Percentiles rank a stretch among this genome's conserved stretches.
These are phyloP conservation scores for Malassezia globosa DNA, from an alignment of 1,284 basidiomycete species.

Conservation along the genomic window DNA sequence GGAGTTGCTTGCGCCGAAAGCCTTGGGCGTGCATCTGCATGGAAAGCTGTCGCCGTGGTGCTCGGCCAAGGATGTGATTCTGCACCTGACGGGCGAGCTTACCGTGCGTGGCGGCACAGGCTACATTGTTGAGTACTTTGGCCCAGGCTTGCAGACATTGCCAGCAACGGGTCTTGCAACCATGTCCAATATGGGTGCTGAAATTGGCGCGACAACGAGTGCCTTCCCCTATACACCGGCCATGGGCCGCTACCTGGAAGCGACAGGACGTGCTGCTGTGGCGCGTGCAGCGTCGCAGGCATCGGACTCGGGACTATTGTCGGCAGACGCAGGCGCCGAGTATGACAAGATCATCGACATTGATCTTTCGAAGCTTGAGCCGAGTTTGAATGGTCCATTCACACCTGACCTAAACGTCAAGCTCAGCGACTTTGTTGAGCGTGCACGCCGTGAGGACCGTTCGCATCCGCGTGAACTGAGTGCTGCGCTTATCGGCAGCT, in stretches of 20 bases:
- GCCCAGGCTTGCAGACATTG: slow-evolving; percentile 77
- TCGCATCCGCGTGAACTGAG: slow-evolving; percentile 69
- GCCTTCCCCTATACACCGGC: slow-evolving; percentile 82
- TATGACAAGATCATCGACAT: slow-evolving; percentile 94
- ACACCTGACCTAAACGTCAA: slow-evolving; percentile 94
- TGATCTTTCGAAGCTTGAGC: slow-evolving; percentile 83
- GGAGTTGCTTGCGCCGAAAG: slow-evolving; percentile 88
- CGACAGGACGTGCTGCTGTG: slow-evolving; percentile 78
- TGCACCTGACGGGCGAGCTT: slow-evolving; percentile 84
- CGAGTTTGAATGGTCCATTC: slow-evolving; percentile 84
- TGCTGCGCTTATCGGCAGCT: slow-evolving; percentile 86
- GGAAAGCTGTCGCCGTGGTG: slow-evolving; percentile 83
- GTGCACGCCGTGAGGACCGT: slow-evolving; percentile 69
- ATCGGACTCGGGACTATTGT: slow-evolving; percentile 64
- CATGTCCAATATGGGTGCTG: slow-evolving; percentile 96
- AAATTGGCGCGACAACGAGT: slow-evolving; percentile 95
- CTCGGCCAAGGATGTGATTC: slow-evolving; percentile 90
- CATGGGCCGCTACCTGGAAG: slow-evolving; percentile 80
- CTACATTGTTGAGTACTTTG: slow-evolving; percentile 91
- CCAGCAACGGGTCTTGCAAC: slow-evolving; percentile 93
- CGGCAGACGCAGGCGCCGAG: slow-evolving; percentile 76
- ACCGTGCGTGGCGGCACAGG: slow-evolving; percentile 96
- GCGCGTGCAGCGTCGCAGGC: slow-evolving; percentile 77
- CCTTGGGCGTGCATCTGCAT: slow-evolving; percentile 70
- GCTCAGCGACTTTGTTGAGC: slow-evolving; percentile 73